Conservation (phyloP, 768 basidiomycete species). For the Boletus rubescentipes region DNA sequence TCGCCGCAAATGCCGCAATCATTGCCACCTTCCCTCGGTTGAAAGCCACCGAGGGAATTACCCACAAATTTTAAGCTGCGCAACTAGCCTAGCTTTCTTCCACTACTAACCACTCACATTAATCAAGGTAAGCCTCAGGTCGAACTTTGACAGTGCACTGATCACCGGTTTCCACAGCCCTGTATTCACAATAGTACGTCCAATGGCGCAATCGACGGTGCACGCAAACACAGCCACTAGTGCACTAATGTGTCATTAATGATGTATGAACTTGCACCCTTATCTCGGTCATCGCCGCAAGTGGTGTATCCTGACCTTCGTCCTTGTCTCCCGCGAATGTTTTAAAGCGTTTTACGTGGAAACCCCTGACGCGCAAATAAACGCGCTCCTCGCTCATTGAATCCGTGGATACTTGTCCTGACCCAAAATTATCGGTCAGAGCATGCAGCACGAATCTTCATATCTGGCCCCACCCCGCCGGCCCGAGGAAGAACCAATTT, state of each 20-base stretch:
- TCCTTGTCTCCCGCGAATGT: conserved; percentile 22
- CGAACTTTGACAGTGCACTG: background rate
- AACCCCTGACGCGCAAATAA: background rate
- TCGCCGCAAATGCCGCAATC: conserved; percentile 21
- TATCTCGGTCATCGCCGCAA: conserved; percentile 23
- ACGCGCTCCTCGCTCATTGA: background rate
- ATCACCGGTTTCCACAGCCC: conserved; percentile 7
- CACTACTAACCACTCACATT: background rate
- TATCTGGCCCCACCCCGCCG: conserved; percentile 11
- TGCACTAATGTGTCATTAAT: conserved; percentile 1
- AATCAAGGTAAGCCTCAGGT: background rate
- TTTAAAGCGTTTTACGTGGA: background rate
- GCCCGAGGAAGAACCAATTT: conserved; percentile 12
- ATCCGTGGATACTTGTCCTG: background rate
- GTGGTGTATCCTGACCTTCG: background rate
- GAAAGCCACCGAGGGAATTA: conserved; percentile 18
- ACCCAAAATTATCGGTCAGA: background rate
- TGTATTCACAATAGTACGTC: conserved; percentile 3
- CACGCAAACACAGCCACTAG: conserved; percentile 13
- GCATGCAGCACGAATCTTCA: background rate
- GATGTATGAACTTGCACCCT: conserved; percentile 6
- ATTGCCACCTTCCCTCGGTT: conserved; percentile 5
- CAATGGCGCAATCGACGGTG: conserved; percentile 9
- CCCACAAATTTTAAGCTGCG: background rate
- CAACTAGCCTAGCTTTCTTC: background rate